Conservation (phyloP, 1,284 basidiomycete species). For the Apiotrichum gracile region DNA sequence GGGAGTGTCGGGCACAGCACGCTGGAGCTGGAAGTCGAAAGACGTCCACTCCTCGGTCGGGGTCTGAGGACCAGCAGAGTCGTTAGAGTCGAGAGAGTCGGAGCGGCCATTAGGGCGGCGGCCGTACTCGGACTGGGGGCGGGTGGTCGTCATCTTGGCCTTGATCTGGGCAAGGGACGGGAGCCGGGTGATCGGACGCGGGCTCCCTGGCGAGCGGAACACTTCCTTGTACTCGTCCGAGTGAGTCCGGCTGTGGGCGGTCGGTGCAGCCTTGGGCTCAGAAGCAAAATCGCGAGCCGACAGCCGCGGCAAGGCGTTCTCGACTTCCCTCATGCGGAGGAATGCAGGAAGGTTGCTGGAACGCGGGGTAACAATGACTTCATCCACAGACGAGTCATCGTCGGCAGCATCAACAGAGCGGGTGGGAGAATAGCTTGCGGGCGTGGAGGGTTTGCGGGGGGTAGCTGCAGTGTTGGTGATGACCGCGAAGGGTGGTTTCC, state of each 20-base stretch:
- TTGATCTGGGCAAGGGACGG: conserved; percentile 42
- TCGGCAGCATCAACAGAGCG: neutral
- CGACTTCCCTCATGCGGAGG: conserved; percentile 25
- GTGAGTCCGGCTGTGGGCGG: conserved; percentile 20
- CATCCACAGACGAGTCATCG: conserved; percentile 2
- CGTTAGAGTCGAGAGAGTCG: conserved; percentile 21
- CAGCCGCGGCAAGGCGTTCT: conserved; percentile 34
- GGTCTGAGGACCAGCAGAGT: conserved; percentile 35
- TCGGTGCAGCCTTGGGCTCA: conserved; percentile 9
- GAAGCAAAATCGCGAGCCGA: conserved; percentile 26
- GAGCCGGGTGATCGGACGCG: conserved; percentile 14
- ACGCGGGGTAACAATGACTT: conserved; percentile 26
- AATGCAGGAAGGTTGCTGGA: conserved; percentile 38
- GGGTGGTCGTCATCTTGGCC: conserved; percentile 25
- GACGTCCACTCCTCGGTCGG: conserved; percentile 31
- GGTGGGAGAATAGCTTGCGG: no score
- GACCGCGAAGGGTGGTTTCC: no score
- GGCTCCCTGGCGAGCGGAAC: conserved; percentile 4
- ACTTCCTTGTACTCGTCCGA: conserved; percentile 19
- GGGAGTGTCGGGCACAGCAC: conserved; percentile 10
- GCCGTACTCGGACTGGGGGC: neutral
- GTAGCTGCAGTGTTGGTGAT: no score
- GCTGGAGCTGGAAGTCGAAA: conserved; percentile 9
- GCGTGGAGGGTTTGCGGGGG: no score
- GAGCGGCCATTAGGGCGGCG: conserved; percentile 4